Conservation (phyloP, 352 stramenopile species). For the Elongisporangium undulatum region DNA sequence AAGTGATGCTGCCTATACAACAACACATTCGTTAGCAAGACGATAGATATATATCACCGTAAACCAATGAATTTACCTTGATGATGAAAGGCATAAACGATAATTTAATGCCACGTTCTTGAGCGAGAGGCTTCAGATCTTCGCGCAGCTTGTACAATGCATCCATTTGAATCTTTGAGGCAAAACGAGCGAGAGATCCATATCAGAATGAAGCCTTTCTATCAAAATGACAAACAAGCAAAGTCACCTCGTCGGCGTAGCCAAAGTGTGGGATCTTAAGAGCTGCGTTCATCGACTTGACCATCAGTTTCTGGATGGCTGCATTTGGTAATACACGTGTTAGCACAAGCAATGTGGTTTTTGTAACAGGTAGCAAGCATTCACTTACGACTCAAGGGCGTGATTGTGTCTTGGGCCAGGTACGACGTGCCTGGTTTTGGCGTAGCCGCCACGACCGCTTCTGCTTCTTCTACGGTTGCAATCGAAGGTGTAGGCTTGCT, state of each 20-base stretch:
- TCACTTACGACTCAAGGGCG: conserved; percentile 70
- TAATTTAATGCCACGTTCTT: conserved; percentile 83
- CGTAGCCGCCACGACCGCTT: conserved; percentile 5
- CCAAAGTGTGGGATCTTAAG: conserved; percentile 97
- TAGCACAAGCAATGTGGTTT: neutral
- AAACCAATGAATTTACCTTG: conserved; percentile 40
- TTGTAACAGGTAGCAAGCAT: neutral
- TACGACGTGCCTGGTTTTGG: conserved; percentile 22
- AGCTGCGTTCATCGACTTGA: conserved; percentile 96
- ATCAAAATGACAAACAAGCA: conserved; percentile 1
- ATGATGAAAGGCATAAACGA: conserved; percentile 97
- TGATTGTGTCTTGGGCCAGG: conserved; percentile 58
- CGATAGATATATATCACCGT: neutral
- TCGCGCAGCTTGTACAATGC: conserved; percentile 81
- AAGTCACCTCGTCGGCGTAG: conserved; percentile 92
- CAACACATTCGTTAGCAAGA: neutral
- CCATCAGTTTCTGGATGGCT: conserved; percentile 98
- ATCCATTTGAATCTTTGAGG: conserved; percentile 85
- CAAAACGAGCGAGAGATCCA: conserved; percentile 1
- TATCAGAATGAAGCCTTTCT: neutral
- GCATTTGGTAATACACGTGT: conserved; percentile 7
- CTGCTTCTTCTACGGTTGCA: neutral
- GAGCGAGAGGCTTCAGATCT: conserved; percentile 85
- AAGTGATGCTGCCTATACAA: conserved; percentile 85
- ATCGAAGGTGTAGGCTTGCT: conserved; percentile 15